A percentile compares a stretch with the other conserved stretches of the same genome.
phyloP scores from a whole-genome alignment of 2,329 filamentous ascomycete genomes.

The Aspergillus neoniger region DNA sequence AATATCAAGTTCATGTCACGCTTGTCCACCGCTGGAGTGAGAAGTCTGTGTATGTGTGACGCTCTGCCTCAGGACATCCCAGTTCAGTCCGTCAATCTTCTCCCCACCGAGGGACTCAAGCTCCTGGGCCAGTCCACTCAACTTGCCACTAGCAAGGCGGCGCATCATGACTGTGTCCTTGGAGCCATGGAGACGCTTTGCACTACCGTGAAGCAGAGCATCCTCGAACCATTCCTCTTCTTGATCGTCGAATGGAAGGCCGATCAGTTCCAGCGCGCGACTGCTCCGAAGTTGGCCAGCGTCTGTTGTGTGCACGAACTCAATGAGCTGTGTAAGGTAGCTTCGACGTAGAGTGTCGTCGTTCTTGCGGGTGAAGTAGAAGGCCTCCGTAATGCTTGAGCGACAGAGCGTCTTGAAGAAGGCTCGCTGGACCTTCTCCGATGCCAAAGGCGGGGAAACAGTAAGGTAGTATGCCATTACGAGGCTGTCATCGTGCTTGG shows the following conservation, averaged over 20 bases:
- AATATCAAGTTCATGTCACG: conserved; percentile 12
- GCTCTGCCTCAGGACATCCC: conserved; percentile 50
- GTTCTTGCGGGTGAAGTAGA: conserved; percentile 70
- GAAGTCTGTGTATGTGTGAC: conserved; percentile 30
- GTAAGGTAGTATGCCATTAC: conserved; percentile 78
- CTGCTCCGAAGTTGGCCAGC: conserved; percentile 49
- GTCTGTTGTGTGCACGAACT: conserved; percentile 54
- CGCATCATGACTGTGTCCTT: conserved; percentile 76
- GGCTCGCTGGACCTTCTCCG: conserved; percentile 61
- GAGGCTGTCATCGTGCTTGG: conserved; percentile 62
- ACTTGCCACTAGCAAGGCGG: conserved; percentile 66
- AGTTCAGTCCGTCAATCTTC: conserved; percentile 54
- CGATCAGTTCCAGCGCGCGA: conserved; percentile 68
- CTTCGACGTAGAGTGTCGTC: conserved; percentile 62
- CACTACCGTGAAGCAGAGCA: conserved; percentile 65
- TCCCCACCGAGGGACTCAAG: conserved; percentile 46
- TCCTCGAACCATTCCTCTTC: conserved; percentile 77
- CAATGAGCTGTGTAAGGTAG: conserved; percentile 68
- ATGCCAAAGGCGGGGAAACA: conserved; percentile 71
- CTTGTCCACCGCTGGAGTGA: conserved; percentile 14
- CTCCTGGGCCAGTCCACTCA: conserved; percentile 34
- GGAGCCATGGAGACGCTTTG: conserved; percentile 64
- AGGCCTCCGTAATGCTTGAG: conserved; percentile 70
- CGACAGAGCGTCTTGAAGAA: conserved; percentile 70
- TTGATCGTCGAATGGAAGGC: conserved; percentile 67